Base-by-base conservation (phyloP, 2,329 filamentous ascomycete species). In the Lithohypha guttulata region DNA sequence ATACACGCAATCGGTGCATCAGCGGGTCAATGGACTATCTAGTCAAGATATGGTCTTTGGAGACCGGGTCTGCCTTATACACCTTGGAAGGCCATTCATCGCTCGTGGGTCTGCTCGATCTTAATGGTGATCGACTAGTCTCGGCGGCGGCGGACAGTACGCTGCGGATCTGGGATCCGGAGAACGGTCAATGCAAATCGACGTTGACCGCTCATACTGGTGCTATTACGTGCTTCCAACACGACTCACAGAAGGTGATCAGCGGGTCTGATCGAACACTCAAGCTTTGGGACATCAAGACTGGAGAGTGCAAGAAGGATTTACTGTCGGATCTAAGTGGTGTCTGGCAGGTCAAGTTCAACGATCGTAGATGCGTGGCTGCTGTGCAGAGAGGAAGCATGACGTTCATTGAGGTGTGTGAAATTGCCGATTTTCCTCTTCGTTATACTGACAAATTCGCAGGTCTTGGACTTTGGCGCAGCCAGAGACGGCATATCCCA, bases 331-430 rank as follows among this genome's bases (percentile, higher is more conserved):
- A 95, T 55, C 70, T 98, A 23, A 89, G 81, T 50, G 87, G 89
- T n/a, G 91, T 98, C 6, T 98, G 91, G 91, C 91, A 98, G 65
- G 91, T 98, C 54, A 91, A 91, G 55, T 98, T 98, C 63, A 87
- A 98, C 55, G 85, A 93, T 56, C 74, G 91, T 50, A 75, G 89
- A 58, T 98, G 91, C 59, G 91, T 98, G 42, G 91, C 91, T 43
- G 91, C 91, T 30, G 91, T 98, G 41, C 91, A 98, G 67, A 76
- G 91, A 41, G 85, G 94, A 49, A 80, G 78, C 53, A 64, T 94
- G 53, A 98, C 91, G 14, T 98, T 93, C 59, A 86, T 98, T 42
- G 91, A 98, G 76, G 91, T 94, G 60, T 66, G 62, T 34, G 17
- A 18, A 26, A 26, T 11, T 21, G 7, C 25, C 33, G 35, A 30